Evolutionary conservation across 495 filamentous ascomycete genomes (phyloP).

Genomic region (Penicillium verhagenii): DNA sequence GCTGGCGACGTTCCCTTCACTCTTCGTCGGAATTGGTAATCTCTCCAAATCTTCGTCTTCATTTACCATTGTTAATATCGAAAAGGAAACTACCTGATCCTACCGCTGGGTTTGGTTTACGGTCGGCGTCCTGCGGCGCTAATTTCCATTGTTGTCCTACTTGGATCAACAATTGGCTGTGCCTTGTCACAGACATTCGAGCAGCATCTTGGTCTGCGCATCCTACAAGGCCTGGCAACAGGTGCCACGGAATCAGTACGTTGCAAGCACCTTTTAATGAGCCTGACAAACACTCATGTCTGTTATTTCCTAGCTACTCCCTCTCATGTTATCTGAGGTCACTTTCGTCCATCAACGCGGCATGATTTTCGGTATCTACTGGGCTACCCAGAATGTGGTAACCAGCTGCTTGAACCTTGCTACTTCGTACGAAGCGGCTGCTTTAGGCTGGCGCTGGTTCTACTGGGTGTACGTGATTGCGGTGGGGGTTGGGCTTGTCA

Average conservation of each 20-base stretch:
- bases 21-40: constrained; percentile 35
- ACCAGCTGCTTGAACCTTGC: constrained; percentile 31
- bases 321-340: constrained; percentile 34
- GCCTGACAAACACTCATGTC: background rate
- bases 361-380: constrained; percentile 30
- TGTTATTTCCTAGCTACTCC: constrained; percentile 26
- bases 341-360: constrained; percentile 36
- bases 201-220: constrained; percentile 31
- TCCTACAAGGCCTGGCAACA: constrained; percentile 34
- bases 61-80: background rate
- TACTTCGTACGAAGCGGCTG: constrained; percentile 31
- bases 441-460: constrained; percentile 39
- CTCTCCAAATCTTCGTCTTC: background rate
- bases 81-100: constrained; percentile 33
- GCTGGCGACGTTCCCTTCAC: constrained; percentile 31
- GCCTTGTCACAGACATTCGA: constrained; percentile 27
- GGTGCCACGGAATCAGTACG: constrained; percentile 37
- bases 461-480: constrained; percentile 38
- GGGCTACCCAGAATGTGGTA: constrained; percentile 35
- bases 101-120: constrained; percentile 30
- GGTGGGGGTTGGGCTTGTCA: constrained; percentile 28
- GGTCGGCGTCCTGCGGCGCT: constrained; percentile 27
- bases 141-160: constrained; percentile 21
- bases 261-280: background rate
- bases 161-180: constrained; percentile 29